Evolutionary conservation across 371 early-diverging fungal species (phyloP).

Genomic region (Dichotomocladium elegans): DNA sequence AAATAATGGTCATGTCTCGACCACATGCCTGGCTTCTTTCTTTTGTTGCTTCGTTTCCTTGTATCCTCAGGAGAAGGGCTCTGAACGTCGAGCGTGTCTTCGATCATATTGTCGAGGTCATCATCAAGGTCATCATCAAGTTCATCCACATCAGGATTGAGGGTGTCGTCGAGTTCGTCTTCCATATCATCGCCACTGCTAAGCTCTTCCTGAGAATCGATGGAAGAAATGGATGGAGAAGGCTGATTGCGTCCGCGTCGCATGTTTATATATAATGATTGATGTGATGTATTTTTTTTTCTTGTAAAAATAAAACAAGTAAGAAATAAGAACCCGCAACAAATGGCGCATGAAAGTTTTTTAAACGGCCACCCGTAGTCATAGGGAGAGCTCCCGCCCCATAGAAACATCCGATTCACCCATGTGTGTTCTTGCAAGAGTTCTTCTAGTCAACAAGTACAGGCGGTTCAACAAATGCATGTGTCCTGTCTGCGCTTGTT

Average conservation of each 20-base stretch:
- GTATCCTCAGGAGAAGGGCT: conserved; percentile 7
- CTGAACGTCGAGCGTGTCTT: neutral
- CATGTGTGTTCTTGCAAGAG: too few relatives aligned
- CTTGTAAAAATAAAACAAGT: too few relatives aligned
- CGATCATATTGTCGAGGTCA: conserved; percentile 16
- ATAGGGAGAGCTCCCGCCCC: too few relatives aligned
- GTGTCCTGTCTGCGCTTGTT: too few relatives aligned
- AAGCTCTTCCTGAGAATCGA: conserved; percentile 2
- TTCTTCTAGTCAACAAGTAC: too few relatives aligned
- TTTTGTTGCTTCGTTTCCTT: conserved; percentile 1
- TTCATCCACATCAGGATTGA: conserved; percentile 6
- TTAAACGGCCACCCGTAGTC: too few relatives aligned
- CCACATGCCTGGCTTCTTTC: neutral
- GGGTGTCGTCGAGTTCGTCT: conserved; percentile 6
- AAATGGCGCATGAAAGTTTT: too few relatives aligned
- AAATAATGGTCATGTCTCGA: neutral
- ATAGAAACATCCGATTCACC: too few relatives aligned
- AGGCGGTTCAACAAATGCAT: too few relatives aligned
- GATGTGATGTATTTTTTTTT: too few relatives aligned
- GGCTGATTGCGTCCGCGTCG: neutral
- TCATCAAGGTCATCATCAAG: conserved; percentile 9
- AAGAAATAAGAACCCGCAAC: too few relatives aligned
- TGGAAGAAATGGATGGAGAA: neutral
- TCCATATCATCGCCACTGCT: conserved; percentile 12
- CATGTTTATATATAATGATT: too few relatives aligned